These are phyloP conservation scores for Stereum hirsutum DNA, from an alignment of 1,284 basidiomycete species.

Conservation along the genomic window DNA sequence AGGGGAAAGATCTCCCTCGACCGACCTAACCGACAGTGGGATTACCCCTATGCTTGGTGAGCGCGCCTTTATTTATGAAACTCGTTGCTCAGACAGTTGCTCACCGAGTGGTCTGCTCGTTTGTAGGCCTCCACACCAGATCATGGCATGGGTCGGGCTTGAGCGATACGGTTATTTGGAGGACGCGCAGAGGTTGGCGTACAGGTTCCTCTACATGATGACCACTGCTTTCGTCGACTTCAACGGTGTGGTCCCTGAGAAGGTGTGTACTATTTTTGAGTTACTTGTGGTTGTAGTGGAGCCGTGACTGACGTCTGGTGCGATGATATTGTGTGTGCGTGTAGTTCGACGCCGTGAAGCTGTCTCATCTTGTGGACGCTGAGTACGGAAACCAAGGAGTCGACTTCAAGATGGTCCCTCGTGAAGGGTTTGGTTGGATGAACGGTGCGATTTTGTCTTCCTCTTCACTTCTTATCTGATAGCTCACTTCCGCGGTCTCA, in stretches of 20 bases:
- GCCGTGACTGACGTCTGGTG: constrained; percentile 4
- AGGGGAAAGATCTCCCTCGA: constrained; percentile 92
- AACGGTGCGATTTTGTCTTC: constrained; percentile 48
- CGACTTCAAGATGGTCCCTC: constrained; percentile 93
- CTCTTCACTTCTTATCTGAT: constrained; percentile 1
- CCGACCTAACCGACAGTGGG: constrained; percentile 99
- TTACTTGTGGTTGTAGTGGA: constrained; percentile 3
- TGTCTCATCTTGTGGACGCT: constrained; percentile 93
- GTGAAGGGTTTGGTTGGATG: constrained; percentile 98
- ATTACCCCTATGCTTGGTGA: constrained; percentile 56
- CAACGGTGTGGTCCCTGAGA: constrained; percentile 96
- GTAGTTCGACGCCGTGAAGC: constrained; percentile 90
- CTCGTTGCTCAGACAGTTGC: not conserved
- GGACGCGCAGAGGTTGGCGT: constrained; percentile 88
- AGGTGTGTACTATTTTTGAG: constrained; percentile 35
- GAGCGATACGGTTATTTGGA: constrained; percentile 94
- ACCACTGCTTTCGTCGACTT: constrained; percentile 91
- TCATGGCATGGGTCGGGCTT: constrained; percentile 95
- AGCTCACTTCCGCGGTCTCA: constrained; percentile 1
- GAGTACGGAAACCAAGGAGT: constrained; percentile 99
- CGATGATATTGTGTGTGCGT: too few relatives aligned
- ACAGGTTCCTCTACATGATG: constrained; percentile 98
- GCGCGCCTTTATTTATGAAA: constrained; percentile 8
- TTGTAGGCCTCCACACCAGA: constrained; percentile 90
- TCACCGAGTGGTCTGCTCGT: constrained; percentile 18